These are phyloP conservation scores for Ramalina intermedia DNA, from an alignment of 495 filamentous ascomycete species.

Conservation along the genomic window DNA sequence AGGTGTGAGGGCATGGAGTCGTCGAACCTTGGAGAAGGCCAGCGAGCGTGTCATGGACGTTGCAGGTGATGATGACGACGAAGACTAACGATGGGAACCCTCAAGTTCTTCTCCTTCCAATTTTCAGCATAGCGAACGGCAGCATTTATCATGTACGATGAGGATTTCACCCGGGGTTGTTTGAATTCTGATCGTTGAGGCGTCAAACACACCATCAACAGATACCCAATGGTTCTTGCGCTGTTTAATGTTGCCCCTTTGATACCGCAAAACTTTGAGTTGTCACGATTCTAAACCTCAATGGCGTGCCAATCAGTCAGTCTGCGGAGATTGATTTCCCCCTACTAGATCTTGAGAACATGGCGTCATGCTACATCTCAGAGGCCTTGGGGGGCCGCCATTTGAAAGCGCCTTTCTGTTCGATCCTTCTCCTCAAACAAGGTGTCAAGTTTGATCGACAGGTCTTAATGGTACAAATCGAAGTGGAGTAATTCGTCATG, in stretches of 20 bases:
- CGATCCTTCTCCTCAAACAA: no score
- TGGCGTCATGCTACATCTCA: conserved; percentile 12
- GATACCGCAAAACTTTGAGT: conserved; percentile 78
- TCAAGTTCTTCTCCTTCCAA: neutral
- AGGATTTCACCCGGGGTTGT: no score
- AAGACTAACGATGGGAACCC: conserved; percentile 29
- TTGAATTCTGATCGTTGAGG: no score
- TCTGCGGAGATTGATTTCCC: conserved; percentile 66
- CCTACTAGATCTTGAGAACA: conserved; percentile 16
- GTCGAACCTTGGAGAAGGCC: conserved; percentile 54
- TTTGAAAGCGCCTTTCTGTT: neutral
- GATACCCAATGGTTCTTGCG: no score
- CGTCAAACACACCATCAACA: no score
- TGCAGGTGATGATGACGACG: conserved; percentile 57
- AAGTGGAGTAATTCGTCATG: neutral
- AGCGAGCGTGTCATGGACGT: conserved; percentile 74
- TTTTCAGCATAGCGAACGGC: neutral
- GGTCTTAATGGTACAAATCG: neutral
- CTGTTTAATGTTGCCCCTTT: neutral
- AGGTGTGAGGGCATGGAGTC: conserved; percentile 54
- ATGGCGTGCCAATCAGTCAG: conserved; percentile 87
- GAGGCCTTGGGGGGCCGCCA: neutral
- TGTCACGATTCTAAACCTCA: conserved; percentile 55
- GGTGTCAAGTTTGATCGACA: neutral
- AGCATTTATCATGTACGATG: no score